Conservation (phyloP, 805 yeast species). For the Grigorovia yakushimaensis region DNA sequence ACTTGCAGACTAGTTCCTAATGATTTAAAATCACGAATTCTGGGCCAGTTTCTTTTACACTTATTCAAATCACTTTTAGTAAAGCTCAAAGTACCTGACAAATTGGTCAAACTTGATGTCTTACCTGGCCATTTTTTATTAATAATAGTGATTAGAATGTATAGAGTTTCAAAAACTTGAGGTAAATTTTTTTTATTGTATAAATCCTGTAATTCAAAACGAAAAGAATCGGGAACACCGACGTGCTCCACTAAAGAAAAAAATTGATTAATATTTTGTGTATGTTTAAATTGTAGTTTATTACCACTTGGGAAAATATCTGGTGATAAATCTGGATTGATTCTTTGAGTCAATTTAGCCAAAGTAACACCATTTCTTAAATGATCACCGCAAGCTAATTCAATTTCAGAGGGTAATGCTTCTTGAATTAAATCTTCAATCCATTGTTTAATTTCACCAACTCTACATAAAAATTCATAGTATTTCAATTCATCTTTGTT, state of each 20-base stretch:
- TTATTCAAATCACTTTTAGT: constrained; percentile 55
- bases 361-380: constrained; percentile 77
- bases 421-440: constrained; percentile 54
- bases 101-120: constrained; percentile 51
- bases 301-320: constrained; percentile 46
- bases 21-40: constrained; percentile 67
- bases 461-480: constrained; percentile 73
- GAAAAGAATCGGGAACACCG: constrained; percentile 76
- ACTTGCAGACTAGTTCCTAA: constrained; percentile 30
- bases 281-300: constrained; percentile 75
- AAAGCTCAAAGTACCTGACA: constrained; percentile 52
- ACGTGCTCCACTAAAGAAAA: constrained; percentile 59
- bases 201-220: constrained; percentile 85
- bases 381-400: constrained; percentile 45
- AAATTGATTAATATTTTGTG: constrained; percentile 84
- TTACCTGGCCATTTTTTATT: constrained; percentile 41
- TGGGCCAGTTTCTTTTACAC: constrained; percentile 55
- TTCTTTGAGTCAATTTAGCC: constrained; percentile 65
- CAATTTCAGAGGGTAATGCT: constrained; percentile 44
- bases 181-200: constrained; percentile 90
- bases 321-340: constrained; percentile 56
- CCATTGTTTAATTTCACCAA: constrained; percentile 77
- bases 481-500: constrained; percentile 32
- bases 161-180: constrained; percentile 85
- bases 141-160: constrained; percentile 73